Percentiles rank a stretch among this genome's conserved stretches.
Conservation (phyloP, 2,329 filamentous ascomycete genomes). For the Fusarium miscanthi region DNA sequence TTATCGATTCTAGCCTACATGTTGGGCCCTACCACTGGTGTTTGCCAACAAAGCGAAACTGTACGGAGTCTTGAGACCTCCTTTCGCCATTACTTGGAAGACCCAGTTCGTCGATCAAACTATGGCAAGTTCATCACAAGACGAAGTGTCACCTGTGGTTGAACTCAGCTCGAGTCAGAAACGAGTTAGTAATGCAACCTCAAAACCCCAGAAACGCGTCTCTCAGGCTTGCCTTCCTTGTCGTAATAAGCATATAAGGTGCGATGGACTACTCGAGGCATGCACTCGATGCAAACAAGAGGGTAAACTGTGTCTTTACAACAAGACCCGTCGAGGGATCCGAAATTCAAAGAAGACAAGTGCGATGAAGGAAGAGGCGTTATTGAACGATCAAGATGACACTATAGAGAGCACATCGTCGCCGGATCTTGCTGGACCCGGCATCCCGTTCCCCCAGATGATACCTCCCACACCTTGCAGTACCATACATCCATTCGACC, state of each 20-base stretch:
- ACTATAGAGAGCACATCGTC: slow-evolving; percentile 18
- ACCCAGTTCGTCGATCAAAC: slow-evolving; percentile 3
- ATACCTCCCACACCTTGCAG: slow-evolving; percentile 2
- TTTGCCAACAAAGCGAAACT: slow-evolving; percentile 12
- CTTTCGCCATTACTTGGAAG: not conserved
- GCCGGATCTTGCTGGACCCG: slow-evolving; percentile 4
- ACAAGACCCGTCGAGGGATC: slow-evolving; percentile 37
- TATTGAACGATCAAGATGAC: slow-evolving; percentile 1
- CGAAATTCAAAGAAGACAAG: slow-evolving; percentile 28
- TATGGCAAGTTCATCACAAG: slow-evolving; percentile 25
- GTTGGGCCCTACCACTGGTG: not conserved
- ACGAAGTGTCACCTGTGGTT: slow-evolving; percentile 2
- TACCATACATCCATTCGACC: slow-evolving; percentile 21
- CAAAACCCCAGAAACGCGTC: slow-evolving; percentile 32
- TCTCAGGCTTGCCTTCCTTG: slow-evolving; percentile 40
- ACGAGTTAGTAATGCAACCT: slow-evolving; percentile 20
- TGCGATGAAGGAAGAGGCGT: slow-evolving; percentile 15
- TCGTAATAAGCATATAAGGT: slow-evolving; percentile 39
- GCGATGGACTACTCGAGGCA: slow-evolving; percentile 20
- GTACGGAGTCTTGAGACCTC: not conserved
- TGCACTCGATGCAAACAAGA: slow-evolving; percentile 38
- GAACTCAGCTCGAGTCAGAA: slow-evolving; percentile 3
- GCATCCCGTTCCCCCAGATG: not conserved
- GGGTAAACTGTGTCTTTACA: slow-evolving; percentile 28
- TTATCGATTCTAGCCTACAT: not conserved